Evolutionary conservation across 2,329 filamentous ascomycete species (phyloP).

Genomic region (Talaromyces amestolkiae): DNA sequence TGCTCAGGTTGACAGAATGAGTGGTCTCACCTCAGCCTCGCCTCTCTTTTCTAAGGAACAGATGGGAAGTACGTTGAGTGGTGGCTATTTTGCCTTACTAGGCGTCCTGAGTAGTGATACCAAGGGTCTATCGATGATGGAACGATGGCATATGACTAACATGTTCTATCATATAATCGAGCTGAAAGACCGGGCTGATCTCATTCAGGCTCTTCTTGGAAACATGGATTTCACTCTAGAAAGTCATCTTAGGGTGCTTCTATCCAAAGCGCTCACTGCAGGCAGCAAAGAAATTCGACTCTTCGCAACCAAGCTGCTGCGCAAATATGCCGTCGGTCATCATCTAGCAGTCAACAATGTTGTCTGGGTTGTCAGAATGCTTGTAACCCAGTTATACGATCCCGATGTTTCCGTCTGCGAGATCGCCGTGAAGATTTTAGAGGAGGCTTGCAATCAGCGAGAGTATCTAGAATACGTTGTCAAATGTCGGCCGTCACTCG

Average conservation of each 20-base stretch:
- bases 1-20: conserved; percentile 87
- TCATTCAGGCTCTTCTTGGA: conserved; percentile 82
- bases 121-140: conserved; percentile 82
- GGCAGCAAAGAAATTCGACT: conserved; percentile 89
- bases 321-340: conserved; percentile 74
- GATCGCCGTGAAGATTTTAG: conserved; percentile 92
- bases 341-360: conserved; percentile 60
- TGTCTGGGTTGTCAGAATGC: conserved; percentile 91
- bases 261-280: conserved; percentile 90
- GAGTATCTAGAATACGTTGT: conserved; percentile 92
- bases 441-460: conserved; percentile 93
- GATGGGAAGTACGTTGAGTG: conserved; percentile 80
- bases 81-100: conserved; percentile 91
- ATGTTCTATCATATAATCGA: conserved; percentile 99
- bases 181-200: conserved; percentile 81
- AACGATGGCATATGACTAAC: conserved; percentile 97
- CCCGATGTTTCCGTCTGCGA: conserved; percentile 96
- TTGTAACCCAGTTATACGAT: conserved; percentile 98
- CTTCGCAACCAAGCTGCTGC: conserved; percentile 78
- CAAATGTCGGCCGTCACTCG: conserved; percentile 87
- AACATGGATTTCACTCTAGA: conserved; percentile 89
- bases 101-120: conserved; percentile 80
- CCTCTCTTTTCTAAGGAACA: conserved; percentile 86
- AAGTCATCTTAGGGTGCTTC: conserved; percentile 84
- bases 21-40: conserved; percentile 64